Percentiles rank a stretch among this genome's conserved stretches.
These are phyloP conservation scores for Blumeriella jaapii DNA, from an alignment of 2,329 filamentous ascomycete genomes.

Conservation along the genomic window DNA sequence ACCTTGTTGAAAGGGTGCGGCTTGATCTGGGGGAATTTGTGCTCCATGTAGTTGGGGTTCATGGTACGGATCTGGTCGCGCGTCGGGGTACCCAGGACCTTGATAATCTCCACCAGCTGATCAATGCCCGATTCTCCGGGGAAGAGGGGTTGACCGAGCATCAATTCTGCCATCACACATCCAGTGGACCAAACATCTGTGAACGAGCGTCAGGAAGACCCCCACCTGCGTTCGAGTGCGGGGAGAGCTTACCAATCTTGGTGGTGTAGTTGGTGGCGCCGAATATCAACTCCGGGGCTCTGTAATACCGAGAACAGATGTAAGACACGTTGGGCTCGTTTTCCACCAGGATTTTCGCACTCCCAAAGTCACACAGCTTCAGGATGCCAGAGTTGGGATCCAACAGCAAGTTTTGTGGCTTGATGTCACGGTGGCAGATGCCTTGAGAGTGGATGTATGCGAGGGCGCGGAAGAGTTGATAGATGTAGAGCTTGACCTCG, in stretches of 20 bases:
- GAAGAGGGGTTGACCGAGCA: constrained; percentile 96
- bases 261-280: constrained; percentile 99
- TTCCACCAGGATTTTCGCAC: constrained; percentile 95
- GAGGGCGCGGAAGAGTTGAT: constrained; percentile 95
- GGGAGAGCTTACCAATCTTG: constrained; percentile 76
- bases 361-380: constrained; percentile 98
- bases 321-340: constrained; percentile 99
- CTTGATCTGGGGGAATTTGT: constrained; percentile 99
- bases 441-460: constrained; percentile 99
- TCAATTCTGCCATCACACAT: constrained; percentile 98
- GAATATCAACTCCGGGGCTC: constrained; percentile 95
- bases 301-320: constrained; percentile 98
- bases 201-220: constrained; percentile 12
- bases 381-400: constrained; percentile 85
- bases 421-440: constrained; percentile 98
- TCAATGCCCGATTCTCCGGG: constrained; percentile 98
- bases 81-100: constrained; percentile 92
- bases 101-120: constrained; percentile 98
- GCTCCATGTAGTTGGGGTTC: constrained; percentile 99
- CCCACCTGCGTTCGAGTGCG: constrained; percentile 1
- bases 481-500: constrained; percentile 98
- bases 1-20: constrained; percentile 99
- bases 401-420: constrained; percentile 92
- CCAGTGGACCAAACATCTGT: constrained; percentile 98
- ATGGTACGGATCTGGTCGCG: constrained; percentile 98